Base-by-base conservation (phyloP, 805 yeast species). In the Saccharomycopsis sp. region DNA sequence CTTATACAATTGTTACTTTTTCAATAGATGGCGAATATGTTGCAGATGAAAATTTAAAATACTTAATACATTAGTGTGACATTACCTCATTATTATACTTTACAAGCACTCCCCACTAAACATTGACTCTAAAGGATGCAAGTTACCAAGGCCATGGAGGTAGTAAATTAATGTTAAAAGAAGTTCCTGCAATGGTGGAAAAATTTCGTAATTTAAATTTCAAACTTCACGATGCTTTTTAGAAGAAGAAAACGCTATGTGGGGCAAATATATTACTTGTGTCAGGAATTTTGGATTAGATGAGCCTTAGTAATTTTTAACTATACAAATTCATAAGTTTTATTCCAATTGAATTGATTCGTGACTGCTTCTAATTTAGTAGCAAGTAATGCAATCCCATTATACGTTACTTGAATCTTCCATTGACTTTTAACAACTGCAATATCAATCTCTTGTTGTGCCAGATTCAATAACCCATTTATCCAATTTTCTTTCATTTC, bases 361-460 rank as follows among this genome's bases (percentile, higher is more conserved):
- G 41, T 41, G 3, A 45, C 36, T 4, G 34, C 44, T n/a, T 45
- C 46, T 4, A 45, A 16, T 22, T 44, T 44, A 9, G 33, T 23
- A 13, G 37, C 44, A 4, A 22, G n/a, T 8, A 41, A 41, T 13
- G 16, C 22, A 22, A 41, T 16, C 5, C 24, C 20, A 16, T 37
- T 16, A 9, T 16, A 9, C 28, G 33, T 28, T 4, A 41, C 28
- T 16, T 35, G 23, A 6, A 45, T 24, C 26, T 45, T 45, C 45
- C 45, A 45, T 33, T 45, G 45, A 14, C 39, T 29, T 26, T 38
- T 35, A n/a, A 31, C 4, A 8, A 17, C 14, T 5, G 17, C 35
- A 31, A 14, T 14, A 20, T 31, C 17, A 14, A 17, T 14, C 20
- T 31, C 35, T n/a, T 27, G 31, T n/a, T n/a, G n/a, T n/a, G n/a